These are phyloP conservation scores for Trichosporon sp. DNA, from an alignment of 1,284 basidiomycete genomes.

Conservation along the genomic window DNA sequence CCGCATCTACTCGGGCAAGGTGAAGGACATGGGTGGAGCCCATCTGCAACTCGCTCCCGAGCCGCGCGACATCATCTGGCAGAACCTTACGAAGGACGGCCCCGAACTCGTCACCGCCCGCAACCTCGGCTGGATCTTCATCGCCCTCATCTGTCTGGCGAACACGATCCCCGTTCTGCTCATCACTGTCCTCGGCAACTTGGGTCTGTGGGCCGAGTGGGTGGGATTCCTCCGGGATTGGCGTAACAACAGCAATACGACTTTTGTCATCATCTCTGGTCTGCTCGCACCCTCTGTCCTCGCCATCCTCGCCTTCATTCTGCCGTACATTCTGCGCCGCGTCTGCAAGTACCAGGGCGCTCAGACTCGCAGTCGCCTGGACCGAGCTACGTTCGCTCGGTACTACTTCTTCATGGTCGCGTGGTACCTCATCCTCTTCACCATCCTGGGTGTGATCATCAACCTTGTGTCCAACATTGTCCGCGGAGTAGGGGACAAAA, in stretches of 20 bases:
- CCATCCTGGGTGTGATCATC: slow-evolving; percentile 80
- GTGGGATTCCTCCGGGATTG: neutral
- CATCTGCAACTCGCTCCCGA: slow-evolving; percentile 40
- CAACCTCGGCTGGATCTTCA: slow-evolving; percentile 67
- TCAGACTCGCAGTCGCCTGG: slow-evolving; percentile 66
- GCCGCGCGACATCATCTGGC: slow-evolving; percentile 62
- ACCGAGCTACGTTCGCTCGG: slow-evolving; percentile 80
- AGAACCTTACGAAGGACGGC: slow-evolving; percentile 72
- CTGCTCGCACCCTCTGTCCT: slow-evolving; percentile 79
- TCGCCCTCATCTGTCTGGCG: slow-evolving; percentile 74
- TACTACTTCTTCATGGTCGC: slow-evolving; percentile 90
- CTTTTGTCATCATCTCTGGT: slow-evolving; percentile 75
- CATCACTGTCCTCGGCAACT: slow-evolving; percentile 74
- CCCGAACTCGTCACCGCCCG: slow-evolving; percentile 63
- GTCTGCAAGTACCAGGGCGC: slow-evolving; percentile 70
- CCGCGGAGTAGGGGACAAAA: slow-evolving; percentile 61
- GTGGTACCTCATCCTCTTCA: slow-evolving; percentile 72
- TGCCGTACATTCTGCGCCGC: slow-evolving; percentile 82
- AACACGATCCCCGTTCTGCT: slow-evolving; percentile 74
- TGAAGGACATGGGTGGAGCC: slow-evolving; percentile 47
- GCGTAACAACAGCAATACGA: slow-evolving; percentile 36
- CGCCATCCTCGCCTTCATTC: slow-evolving; percentile 80
- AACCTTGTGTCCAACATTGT: slow-evolving; percentile 66
- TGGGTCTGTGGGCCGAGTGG: slow-evolving; percentile 48
- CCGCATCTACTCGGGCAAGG: slow-evolving; percentile 39